phyloP scores from a whole-genome alignment of 371 early-diverging fungal genomes.

The Mortierella sp. region DNA sequence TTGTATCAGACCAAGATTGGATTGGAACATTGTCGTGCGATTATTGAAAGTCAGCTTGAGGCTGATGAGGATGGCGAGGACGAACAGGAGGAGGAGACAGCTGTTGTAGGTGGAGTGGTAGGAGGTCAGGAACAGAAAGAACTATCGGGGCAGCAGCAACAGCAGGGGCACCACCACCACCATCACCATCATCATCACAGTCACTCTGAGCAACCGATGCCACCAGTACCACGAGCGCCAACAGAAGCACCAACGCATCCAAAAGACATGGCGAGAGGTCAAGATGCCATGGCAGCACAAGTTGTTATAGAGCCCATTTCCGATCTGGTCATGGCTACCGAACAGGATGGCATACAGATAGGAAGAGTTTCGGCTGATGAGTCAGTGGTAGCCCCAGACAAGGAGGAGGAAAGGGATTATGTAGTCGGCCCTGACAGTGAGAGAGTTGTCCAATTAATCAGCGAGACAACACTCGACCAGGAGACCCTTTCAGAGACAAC shows the following conservation, averaged over 20 bases:
- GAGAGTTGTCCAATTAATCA: background rate
- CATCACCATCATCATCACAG: background rate
- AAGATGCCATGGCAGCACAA: background rate
- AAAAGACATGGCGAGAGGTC: background rate
- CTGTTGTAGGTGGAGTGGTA: background rate
- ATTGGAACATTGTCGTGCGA: slow-evolving; percentile 66
- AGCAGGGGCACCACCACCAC: background rate
- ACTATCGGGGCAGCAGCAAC: slow-evolving; percentile 11
- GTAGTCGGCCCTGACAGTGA: background rate
- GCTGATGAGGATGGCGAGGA: slow-evolving; percentile 17
- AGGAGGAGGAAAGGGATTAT: background rate
- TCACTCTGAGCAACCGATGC: background rate
- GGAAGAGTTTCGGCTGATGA: background rate
- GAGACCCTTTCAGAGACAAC: too few relatives aligned
- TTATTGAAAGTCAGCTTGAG: slow-evolving; percentile 35
- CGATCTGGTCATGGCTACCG: background rate
- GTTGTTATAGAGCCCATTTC: background rate
- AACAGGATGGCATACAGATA: background rate
- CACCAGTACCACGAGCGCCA: background rate
- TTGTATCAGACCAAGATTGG: slow-evolving; percentile 72
- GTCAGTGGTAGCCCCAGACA: too few relatives aligned
- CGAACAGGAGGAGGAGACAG: background rate
- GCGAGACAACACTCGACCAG: too few relatives aligned
- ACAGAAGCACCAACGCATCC: too few relatives aligned
- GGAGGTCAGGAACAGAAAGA: background rate